Evolutionary conservation across 768 basidiomycete species (phyloP), one percentile per base, ranked within the genome.

Genomic region (Scleroderma bovista): DNA sequence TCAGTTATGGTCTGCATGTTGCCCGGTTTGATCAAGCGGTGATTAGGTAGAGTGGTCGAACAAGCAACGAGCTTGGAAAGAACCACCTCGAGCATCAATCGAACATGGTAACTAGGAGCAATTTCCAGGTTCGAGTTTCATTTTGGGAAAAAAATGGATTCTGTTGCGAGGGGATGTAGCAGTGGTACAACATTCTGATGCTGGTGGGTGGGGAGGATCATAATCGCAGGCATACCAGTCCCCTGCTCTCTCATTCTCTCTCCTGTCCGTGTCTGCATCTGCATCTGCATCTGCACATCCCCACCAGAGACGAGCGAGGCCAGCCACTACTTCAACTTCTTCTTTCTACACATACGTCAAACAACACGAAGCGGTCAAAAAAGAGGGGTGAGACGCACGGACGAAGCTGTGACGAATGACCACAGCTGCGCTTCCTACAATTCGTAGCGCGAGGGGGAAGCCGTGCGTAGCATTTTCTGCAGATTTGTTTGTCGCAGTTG

Each of bases 401-500:
- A 70, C 90, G 85, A 75, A 94, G 89, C 63, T 91, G 90, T 54
- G 83, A 86, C 42, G 87, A 89, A 72, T 90, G 89, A 17, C 93
- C 93, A 65, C 93, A 95, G 52, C 83, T 79, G 58, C 93, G 81
- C 78, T 95, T 95, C 69, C 95, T 80, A 85, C 96, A 98, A 83
- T 99, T 98, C 76, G 94, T 97, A 33, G 96, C 96, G 69, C 96
- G 93, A 47, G 94, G 95, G 57, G 96, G 95, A 61, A 98, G 95
- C 62, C 96, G 95, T 40, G 96, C 96, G 72, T 98, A 98, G 78
- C 96, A 98, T 74, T 97, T 97, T 72, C 96, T 93, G 82, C 96
- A 98, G 64, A 97, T 97, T 70, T 94, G 91, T 80, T 95, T 95
- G 75, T 96, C 93, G 71, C 93, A 97, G 76, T 97, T 97, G 84